Conservation (phyloP, 2,329 filamentous ascomycete genomes). For the Colletotrichum coccodes region DNA sequence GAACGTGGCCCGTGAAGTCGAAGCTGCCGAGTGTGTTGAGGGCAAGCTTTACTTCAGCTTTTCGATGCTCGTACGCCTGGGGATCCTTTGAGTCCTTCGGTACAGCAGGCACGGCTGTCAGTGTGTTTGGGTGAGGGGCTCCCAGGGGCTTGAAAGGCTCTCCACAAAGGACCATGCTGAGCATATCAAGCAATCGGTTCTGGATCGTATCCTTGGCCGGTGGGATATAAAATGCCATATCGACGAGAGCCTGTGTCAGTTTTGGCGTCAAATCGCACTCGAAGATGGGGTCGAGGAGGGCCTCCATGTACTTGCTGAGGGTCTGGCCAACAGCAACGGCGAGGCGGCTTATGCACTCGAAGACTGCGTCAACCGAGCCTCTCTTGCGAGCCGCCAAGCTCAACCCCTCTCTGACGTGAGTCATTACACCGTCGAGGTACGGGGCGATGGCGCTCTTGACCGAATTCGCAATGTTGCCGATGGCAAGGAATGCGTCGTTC, state of each 20-base stretch:
- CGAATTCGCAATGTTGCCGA: conserved; percentile 95
- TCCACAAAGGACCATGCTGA: conserved; percentile 92
- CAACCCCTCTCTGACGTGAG: conserved; percentile 92
- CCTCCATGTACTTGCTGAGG: conserved; percentile 98
- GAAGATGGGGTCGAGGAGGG: conserved; percentile 94
- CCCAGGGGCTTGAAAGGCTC: conserved; percentile 93
- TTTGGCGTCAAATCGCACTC: conserved; percentile 94
- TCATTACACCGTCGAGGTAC: conserved; percentile 92
- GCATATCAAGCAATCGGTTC: conserved; percentile 91
- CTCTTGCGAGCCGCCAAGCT: conserved; percentile 79
- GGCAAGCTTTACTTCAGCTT: conserved; percentile 90
- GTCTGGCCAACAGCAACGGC: conserved; percentile 96
- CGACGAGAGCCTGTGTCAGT: conserved; percentile 92
- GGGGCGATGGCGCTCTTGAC: conserved; percentile 95
- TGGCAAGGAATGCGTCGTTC: conserved; percentile 93
- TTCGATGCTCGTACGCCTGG: conserved; percentile 80
- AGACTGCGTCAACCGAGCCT: conserved; percentile 81
- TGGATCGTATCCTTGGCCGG: conserved; percentile 94
- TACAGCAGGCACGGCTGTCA: conserved; percentile 83
- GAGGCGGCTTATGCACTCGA: conserved; percentile 97
- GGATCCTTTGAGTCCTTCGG: conserved; percentile 89
- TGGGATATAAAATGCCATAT: conserved; percentile 99
- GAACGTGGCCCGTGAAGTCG: conserved; percentile 89
- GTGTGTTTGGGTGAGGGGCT: conserved; percentile 84
- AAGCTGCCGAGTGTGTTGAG: conserved; percentile 97